Evolutionary conservation across 1,284 basidiomycete species (phyloP).

Genomic region (Malassezia globosa): DNA sequence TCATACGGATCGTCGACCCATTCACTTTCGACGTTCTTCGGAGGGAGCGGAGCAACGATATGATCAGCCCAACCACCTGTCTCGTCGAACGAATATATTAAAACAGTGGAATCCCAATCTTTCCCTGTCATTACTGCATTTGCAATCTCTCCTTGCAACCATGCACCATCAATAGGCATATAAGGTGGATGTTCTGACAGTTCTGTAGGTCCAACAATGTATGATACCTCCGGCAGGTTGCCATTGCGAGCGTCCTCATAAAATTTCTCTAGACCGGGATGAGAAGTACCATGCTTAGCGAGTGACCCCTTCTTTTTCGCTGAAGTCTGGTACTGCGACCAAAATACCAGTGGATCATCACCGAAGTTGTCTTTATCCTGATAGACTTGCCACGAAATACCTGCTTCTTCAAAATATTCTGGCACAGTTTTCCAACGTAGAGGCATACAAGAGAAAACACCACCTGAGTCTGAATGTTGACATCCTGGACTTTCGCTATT

Average conservation of each 20-base stretch:
- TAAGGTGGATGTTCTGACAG: slow-evolving; percentile 34
- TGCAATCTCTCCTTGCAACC: slow-evolving; percentile 29
- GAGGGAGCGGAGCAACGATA: slow-evolving; percentile 20
- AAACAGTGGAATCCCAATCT: slow-evolving; percentile 23
- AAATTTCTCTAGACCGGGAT: slow-evolving; percentile 26
- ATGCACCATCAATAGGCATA: slow-evolving; percentile 26
- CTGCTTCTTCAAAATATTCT: slow-evolving; percentile 27
- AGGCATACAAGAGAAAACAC: slow-evolving; percentile 18
- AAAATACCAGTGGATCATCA: slow-evolving; percentile 18
- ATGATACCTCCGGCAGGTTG: slow-evolving; percentile 30
- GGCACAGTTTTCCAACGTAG: slow-evolving; percentile 31
- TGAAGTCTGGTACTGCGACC: slow-evolving; percentile 15
- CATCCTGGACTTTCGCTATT: slow-evolving; percentile 16
- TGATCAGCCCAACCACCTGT: slow-evolving; percentile 38
- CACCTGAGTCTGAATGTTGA: background rate
- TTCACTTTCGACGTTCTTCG: slow-evolving; percentile 16
- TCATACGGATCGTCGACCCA: slow-evolving; percentile 27
- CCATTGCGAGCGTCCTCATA: slow-evolving; percentile 27
- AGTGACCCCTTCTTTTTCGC: slow-evolving; percentile 14
- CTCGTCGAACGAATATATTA: slow-evolving; percentile 35
- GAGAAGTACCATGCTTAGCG: slow-evolving; percentile 20
- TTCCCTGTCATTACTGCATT: slow-evolving; percentile 28
- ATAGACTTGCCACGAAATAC: slow-evolving; percentile 28
- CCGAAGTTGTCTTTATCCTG: slow-evolving; percentile 31
- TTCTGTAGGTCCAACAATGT: slow-evolving; percentile 30